Evolutionary conservation across 805 yeast species (phyloP).

Genomic region (Myxozyma vanderwaltii): DNA sequence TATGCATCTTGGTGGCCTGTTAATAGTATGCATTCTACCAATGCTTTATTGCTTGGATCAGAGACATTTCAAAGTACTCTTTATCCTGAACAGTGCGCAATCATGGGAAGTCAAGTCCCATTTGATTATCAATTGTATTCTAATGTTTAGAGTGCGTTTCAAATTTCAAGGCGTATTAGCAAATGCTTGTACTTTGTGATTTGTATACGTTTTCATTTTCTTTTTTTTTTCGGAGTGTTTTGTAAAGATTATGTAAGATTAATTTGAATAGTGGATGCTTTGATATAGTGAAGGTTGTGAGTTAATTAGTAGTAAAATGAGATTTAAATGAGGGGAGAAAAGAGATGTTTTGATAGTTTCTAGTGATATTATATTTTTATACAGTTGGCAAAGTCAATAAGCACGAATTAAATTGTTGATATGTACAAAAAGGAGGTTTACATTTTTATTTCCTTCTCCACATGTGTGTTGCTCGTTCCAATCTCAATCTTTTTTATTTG

Average conservation of each 20-base stretch:
- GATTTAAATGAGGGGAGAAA: too few species aligned
- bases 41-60: constrained; percentile 18
- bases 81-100: constrained; percentile 10
- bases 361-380: background rate
- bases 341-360: too few species aligned
- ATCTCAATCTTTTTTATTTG: background rate
- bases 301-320: too few species aligned
- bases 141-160: too few species aligned
- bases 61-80: background rate
- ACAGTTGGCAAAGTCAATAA: background rate
- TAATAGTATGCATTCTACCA: background rate
- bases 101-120: constrained; percentile 17
- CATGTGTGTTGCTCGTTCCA: background rate
- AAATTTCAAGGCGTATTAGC: too few species aligned
- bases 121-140: constrained; percentile 32
- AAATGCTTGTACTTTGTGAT: too few species aligned
- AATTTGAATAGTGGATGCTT: too few species aligned
- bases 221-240: too few species aligned
- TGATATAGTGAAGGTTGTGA: too few species aligned
- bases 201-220: too few species aligned
- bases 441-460: background rate
- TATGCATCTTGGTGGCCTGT: constrained; percentile 30
- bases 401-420: background rate
- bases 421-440: background rate
- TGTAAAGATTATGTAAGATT: too few species aligned